phyloP scores from a whole-genome alignment of 2,329 filamentous ascomycete genomes.

The Akanthomyces uredinophilus region DNA sequence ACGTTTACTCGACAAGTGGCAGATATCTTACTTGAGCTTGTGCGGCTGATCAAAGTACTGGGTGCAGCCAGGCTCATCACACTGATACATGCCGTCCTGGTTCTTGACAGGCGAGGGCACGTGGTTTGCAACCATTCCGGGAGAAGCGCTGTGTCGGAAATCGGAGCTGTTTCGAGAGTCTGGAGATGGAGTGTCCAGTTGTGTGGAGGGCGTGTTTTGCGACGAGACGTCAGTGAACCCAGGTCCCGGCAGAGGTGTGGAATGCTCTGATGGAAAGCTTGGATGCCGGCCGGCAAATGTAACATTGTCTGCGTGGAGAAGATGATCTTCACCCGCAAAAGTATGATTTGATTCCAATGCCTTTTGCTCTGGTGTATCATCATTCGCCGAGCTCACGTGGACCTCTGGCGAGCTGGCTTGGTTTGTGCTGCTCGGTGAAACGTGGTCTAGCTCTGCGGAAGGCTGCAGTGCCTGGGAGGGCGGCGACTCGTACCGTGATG shows the following conservation, averaged over 20 bases:
- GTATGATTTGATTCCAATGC: slow-evolving; percentile 4
- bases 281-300: slow-evolving; percentile 24
- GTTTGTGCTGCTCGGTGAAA: background rate
- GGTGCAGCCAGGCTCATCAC: slow-evolving; percentile 33
- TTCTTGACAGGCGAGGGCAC: slow-evolving; percentile 23
- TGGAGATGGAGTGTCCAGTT: slow-evolving; percentile 38
- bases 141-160: slow-evolving; percentile 34
- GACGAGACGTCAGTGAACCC: slow-evolving; percentile 36
- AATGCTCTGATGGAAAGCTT: slow-evolving; percentile 36
- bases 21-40: slow-evolving; percentile 48
- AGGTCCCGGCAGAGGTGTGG: slow-evolving; percentile 36
- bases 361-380: background rate
- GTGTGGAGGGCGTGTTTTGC: slow-evolving; percentile 43
- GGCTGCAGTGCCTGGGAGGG: slow-evolving; percentile 13
- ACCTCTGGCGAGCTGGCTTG: background rate
- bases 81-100: slow-evolving; percentile 26
- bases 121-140: slow-evolving; percentile 21
- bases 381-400: background rate
- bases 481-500: slow-evolving; percentile 25
- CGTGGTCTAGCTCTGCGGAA: background rate
- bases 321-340: slow-evolving; percentile 20
- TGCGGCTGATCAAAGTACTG: slow-evolving; percentile 52
- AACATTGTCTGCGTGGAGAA: slow-evolving; percentile 23
- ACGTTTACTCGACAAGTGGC: background rate
- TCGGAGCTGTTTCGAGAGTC: slow-evolving; percentile 33